Evolutionary conservation across 805 yeast genomes (phyloP).

Genomic region (Ogataea angusta): DNA sequence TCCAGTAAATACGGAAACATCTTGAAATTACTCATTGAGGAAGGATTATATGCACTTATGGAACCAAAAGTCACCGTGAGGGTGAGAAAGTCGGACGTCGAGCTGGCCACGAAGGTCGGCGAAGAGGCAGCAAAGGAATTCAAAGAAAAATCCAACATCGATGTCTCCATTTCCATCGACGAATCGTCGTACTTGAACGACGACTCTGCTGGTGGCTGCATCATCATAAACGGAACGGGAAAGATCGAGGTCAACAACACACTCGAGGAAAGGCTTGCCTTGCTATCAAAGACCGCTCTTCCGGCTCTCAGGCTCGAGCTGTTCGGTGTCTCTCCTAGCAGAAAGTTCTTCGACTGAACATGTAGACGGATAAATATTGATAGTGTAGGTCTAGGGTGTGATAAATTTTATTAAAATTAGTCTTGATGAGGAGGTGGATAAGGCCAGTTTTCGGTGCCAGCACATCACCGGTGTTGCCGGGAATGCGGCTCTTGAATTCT

Average conservation of each 20-base stretch:
- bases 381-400: conserved; percentile 13
- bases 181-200: conserved; percentile 57
- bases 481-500: neutral
- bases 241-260: conserved; percentile 91
- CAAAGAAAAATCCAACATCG: conserved; percentile 56
- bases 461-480: neutral
- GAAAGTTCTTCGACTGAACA: conserved; percentile 83
- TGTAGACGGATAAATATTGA: conserved; percentile 11
- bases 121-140: conserved; percentile 61
- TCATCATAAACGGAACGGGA: conserved; percentile 66
- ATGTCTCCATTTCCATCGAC: conserved; percentile 53
- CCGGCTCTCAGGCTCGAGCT: conserved; percentile 91
- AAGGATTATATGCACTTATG: conserved; percentile 66
- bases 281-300: conserved; percentile 78
- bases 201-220: conserved; percentile 80
- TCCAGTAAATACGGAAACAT: conserved; percentile 61
- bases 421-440: conserved; percentile 5
- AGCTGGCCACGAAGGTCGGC: conserved; percentile 56
- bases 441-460: neutral
- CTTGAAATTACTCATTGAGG: conserved; percentile 75
- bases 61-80: conserved; percentile 64
- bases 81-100: conserved; percentile 65
- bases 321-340: conserved; percentile 78
- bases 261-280: conserved; percentile 85
- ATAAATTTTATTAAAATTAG: conserved; percentile 7